Evolutionary conservation across 2,329 filamentous ascomycete genomes (phyloP), one percentile per base, ranked within the genome.

Genomic region (Neophaeococcomyces mojaviensis): DNA sequence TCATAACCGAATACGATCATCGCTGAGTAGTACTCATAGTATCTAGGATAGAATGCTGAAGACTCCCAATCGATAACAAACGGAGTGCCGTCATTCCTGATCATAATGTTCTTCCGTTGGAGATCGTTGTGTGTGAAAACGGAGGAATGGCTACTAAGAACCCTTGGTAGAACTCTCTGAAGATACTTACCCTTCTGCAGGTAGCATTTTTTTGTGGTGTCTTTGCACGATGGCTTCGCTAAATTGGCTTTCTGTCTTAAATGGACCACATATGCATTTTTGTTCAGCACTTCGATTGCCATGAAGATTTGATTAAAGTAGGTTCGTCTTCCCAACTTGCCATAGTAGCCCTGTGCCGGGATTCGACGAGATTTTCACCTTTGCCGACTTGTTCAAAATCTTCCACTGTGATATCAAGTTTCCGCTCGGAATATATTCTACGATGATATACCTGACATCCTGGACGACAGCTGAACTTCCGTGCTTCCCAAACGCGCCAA

Each of bases 21-120:
- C 13, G 38, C 38, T 26, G 38, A 40, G 38, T 40, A 43, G 32
- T 63, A 62, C 56, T 62, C 56, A 55, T 55, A 61, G 44, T 62
- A 61, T 32, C 46, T 56, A 20, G 54, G 59, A 54, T 59, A 63
- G 59, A 57, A 62, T 24, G 61, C 57, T 45, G 61, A 55, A 24
- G 58, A 59, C 49, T 61, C 58, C 59, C 55, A 61, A 42, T 61
- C 56, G 50, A 62, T 46, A 22, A 61, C 55, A 16, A 26, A 16
- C 28, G 51, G 39, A 16, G 10, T 18, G 2, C 36, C 26, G 15
- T 54, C 39, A 28, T 24, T 19, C 30, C 20, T 46, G 39, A 50
- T 18, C n/a, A 54, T 24, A 40, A 54, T 52, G 34, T 59, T 54
- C 52, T 54, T 51, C 50, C 50, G 32, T 13, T 49, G 50, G 36